Evolutionary conservation across 2,329 filamentous ascomycete species (phyloP).

Genomic region (Dactylellina haptotyla): DNA sequence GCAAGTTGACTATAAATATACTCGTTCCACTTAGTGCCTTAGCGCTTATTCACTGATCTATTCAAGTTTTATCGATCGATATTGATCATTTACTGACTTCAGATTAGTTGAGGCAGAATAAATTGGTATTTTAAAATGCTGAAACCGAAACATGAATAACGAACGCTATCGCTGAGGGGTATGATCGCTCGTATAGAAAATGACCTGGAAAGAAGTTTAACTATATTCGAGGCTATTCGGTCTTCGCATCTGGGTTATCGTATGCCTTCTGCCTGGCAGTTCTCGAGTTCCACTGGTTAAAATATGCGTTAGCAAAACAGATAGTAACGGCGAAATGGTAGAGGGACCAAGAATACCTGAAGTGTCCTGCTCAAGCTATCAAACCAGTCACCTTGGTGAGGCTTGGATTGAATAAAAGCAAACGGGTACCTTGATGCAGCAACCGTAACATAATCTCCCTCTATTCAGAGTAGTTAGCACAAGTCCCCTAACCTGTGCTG

Average conservation of each 20-base stretch:
- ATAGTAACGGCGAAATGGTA: too few relatives aligned
- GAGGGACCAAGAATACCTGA: slow-evolving; percentile 16
- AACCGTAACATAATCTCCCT: slow-evolving; percentile 84
- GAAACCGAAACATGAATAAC: too few relatives aligned
- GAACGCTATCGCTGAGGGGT: background rate
- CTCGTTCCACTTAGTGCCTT: too few relatives aligned
- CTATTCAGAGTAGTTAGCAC: slow-evolving; percentile 32
- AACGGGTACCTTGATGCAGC: slow-evolving; percentile 83
- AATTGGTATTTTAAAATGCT: too few relatives aligned
- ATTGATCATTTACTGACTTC: too few relatives aligned
- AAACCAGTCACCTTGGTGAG: slow-evolving; percentile 59
- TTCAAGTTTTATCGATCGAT: background rate
- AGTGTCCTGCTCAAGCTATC: slow-evolving; percentile 58
- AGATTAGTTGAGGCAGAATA: too few relatives aligned
- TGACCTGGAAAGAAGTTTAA: too few relatives aligned
- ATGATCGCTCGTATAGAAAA: background rate
- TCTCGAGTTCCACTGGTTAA: slow-evolving; percentile 51
- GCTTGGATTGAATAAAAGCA: slow-evolving; percentile 69
- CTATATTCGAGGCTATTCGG: too few relatives aligned
- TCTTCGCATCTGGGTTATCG: background rate
- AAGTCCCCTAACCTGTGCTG: too few relatives aligned
- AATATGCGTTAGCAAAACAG: background rate
- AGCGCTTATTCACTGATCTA: too few relatives aligned
- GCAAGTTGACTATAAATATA: too few relatives aligned
- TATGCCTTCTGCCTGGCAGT: slow-evolving; percentile 46